Evolutionary conservation across 2,329 filamentous ascomycete species (phyloP).

Genomic region (Cladosporium colombiae): DNA sequence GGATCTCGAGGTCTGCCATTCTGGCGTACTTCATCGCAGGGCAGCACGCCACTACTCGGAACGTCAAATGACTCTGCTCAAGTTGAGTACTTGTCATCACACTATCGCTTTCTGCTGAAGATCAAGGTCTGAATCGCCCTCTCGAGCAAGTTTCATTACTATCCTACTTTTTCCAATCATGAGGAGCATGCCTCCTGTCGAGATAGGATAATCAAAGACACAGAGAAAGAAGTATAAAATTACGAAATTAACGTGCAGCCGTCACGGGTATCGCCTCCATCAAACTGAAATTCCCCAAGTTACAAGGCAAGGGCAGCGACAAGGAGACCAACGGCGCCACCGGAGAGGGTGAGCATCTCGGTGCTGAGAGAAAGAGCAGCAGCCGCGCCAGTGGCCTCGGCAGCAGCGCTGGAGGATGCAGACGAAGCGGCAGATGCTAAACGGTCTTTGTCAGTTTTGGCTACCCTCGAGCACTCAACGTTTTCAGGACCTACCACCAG

Average conservation of each 20-base stretch:
- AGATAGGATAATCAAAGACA: neutral
- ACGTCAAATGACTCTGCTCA: neutral
- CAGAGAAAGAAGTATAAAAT: neutral
- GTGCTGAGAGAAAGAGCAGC: constrained; percentile 9
- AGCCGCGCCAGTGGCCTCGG: constrained; percentile 12
- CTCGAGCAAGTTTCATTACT: constrained; percentile 1
- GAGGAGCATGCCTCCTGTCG: neutral
- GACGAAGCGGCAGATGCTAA: constrained; percentile 1
- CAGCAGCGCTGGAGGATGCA: neutral
- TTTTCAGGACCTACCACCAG: constrained; percentile 1
- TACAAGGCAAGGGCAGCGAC: constrained; percentile 14
- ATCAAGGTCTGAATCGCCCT: neutral
- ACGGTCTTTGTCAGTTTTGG: neutral
- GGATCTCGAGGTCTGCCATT: neutral
- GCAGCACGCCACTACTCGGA: neutral
- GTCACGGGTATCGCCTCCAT: neutral
- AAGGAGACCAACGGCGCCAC: constrained; percentile 12
- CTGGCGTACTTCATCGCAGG: neutral
- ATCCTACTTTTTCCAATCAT: constrained; percentile 10
- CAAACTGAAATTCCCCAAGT: neutral
- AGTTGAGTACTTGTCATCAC: neutral
- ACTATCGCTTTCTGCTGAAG: neutral
- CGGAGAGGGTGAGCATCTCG: constrained; percentile 1
- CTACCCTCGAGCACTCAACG: too few relatives aligned
- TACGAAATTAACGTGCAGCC: constrained; percentile 1